These are phyloP conservation scores for Leishmania tropica DNA, from an alignment of 208 protist species.

Conservation along the genomic window DNA sequence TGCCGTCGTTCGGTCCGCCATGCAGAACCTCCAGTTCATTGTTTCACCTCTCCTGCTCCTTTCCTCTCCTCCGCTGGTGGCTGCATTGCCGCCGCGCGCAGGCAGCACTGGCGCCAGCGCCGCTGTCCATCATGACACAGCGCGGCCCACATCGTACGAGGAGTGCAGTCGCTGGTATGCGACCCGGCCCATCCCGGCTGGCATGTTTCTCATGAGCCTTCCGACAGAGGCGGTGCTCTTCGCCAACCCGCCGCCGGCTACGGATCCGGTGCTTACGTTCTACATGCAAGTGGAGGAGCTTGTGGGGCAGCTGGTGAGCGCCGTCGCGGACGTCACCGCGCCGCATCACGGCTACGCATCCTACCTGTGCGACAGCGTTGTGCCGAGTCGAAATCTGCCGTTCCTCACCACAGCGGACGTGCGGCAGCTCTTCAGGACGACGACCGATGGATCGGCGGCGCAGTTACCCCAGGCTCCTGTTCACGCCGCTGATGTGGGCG, in stretches of 20 bases:
- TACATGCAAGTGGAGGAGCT: constrained; percentile 85
- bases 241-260: constrained; percentile 57
- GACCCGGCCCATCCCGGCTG: constrained; percentile 58
- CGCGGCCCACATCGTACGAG: constrained; percentile 19
- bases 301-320: constrained; percentile 68
- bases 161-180: constrained; percentile 68
- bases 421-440: constrained; percentile 24
- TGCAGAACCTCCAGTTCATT: constrained; percentile 46
- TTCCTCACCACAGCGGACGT: constrained; percentile 57
- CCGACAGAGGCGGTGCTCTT: constrained; percentile 74
- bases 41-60: constrained; percentile 74
- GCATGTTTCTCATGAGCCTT: constrained; percentile 78
- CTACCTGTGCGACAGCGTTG: constrained; percentile 75
- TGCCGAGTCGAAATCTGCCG: constrained; percentile 72
- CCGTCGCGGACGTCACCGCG: constrained; percentile 32
- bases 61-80: constrained; percentile 21
- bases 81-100: background rate
- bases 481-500: background rate
- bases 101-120: background rate
- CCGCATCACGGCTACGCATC: constrained; percentile 70
- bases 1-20: constrained; percentile 44
- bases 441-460: background rate
- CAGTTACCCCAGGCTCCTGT: background rate
- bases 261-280: constrained; percentile 54
- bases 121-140: background rate